Evolutionary conservation across 176 grass and related monocot genomes (phyloP), one percentile per base, ranked within the genome.

Genomic region (Aegilops tauschii): DNA sequence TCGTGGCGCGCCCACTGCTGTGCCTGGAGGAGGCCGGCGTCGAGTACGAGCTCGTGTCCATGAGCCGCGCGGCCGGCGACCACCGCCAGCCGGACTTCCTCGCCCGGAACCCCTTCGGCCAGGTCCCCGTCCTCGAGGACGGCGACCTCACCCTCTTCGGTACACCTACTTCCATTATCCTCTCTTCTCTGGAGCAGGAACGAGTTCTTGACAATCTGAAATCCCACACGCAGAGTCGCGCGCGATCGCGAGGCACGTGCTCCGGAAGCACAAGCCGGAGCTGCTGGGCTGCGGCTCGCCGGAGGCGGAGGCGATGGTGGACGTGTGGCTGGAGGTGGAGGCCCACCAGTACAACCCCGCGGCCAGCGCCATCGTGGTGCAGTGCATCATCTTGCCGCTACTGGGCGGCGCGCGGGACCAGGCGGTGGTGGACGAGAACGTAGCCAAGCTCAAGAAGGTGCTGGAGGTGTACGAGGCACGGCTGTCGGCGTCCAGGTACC

Each of bases 1-100:
- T 82, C 85, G 91, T 86, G 64, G 80, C 80, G 54, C 79, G 69
- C 8, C 79, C 85, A 73, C 65, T 95, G 65, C 72, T 90, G 52
- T 70, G 82, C 85, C 86, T 95, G 67, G 88, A 90, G 93, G 90
- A 95, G 88, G 90, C 89, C 61, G 90, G 82, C 39, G 90, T 80
- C 3, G 66, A 86, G 21, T 90, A 92, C 45, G 62, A 90, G 30
- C 30, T 88, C 72, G 88, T 92, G 7, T 20, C 87, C 21, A 85
- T 90, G 64, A 78, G 18, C 88, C 61, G 31, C 34, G 9, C 1
- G 13, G 36, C 82, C 67, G 74, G 67, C 78, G 85, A 92, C 78
- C 69, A 82, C 66, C 87, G 28, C 58, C 61, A 66, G 16, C 79
- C 79, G 0, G 90, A 87, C 14, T 83, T 88, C 88, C 90, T 95